Conservation (phyloP, 2,329 filamentous ascomycete genomes). For the Pseudocercospora crystallina region DNA sequence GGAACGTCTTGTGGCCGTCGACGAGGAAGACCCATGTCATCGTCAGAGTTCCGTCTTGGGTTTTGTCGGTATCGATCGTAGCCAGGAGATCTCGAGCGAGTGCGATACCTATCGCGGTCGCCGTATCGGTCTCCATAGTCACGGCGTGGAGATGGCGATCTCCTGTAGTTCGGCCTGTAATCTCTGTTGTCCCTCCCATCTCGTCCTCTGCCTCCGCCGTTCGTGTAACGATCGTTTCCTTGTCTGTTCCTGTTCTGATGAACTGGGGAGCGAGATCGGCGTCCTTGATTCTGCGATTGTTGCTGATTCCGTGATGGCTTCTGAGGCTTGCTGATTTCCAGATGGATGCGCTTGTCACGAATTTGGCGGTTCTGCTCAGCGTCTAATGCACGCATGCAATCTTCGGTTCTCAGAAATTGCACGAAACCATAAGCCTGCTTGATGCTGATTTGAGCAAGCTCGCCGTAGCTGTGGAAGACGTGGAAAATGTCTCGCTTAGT, state of each 20-base stretch:
- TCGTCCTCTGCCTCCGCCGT: conserved; percentile 47
- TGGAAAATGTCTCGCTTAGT: conserved; percentile 93
- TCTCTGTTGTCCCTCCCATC: conserved; percentile 50
- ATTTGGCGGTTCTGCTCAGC: conserved; percentile 78
- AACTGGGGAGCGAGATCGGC: conserved; percentile 64
- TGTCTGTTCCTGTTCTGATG: conserved; percentile 54
- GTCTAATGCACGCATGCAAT: conserved; percentile 73
- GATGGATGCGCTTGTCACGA: conserved; percentile 86
- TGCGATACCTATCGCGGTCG: conserved; percentile 34
- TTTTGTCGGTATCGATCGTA: conserved; percentile 30
- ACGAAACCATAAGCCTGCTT: conserved; percentile 98
- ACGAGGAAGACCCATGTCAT: conserved; percentile 70
- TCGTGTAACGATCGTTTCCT: conserved; percentile 39
- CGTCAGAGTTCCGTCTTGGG: conserved; percentile 65
- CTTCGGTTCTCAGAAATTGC: conserved; percentile 76
- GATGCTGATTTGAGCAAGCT: conserved; percentile 89
- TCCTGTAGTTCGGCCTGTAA: conserved; percentile 46
- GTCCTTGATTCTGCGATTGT: conserved; percentile 18
- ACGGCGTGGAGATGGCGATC: conserved; percentile 47
- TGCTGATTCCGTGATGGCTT: conserved; percentile 43
- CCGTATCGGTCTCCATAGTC: conserved; percentile 37
- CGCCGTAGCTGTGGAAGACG: conserved; percentile 80
- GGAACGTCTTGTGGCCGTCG: conserved; percentile 74
- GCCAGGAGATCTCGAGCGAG: conserved; percentile 35
- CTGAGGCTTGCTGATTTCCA: conserved; percentile 86